Evolutionary conservation across 805 yeast genomes (phyloP).

Genomic region (Candida dajiaensis): DNA sequence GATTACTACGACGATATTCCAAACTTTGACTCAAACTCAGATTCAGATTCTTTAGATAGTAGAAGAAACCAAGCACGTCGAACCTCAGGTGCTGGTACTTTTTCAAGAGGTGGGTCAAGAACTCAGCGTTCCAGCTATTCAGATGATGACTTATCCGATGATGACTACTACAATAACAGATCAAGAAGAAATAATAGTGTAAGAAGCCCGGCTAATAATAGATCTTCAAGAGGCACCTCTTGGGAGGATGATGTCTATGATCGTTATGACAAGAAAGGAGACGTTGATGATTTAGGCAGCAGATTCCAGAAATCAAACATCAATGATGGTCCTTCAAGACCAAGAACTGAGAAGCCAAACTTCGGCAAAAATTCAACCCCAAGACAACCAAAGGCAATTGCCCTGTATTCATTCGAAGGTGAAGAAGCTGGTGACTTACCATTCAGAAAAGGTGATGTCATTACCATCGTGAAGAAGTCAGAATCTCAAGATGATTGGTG

Average conservation of each 20-base stretch:
- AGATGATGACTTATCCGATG: slow-evolving; percentile 31
- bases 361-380: slow-evolving; percentile 23
- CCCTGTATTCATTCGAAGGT: slow-evolving; percentile 82
- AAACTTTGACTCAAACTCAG: slow-evolving; percentile 18
- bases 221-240: slow-evolving; percentile 32
- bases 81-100: background rate
- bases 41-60: slow-evolving; percentile 24
- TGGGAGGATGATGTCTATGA: slow-evolving; percentile 93
- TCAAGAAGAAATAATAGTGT: slow-evolving; percentile 17
- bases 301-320: slow-evolving; percentile 34
- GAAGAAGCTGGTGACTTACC: slow-evolving; percentile 92
- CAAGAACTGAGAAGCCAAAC: slow-evolving; percentile 36
- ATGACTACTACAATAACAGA: slow-evolving; percentile 32
- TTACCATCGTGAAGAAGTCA: slow-evolving; percentile 78
- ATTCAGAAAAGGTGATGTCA: slow-evolving; percentile 91
- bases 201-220: slow-evolving; percentile 6
- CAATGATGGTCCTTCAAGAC: slow-evolving; percentile 34
- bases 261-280: slow-evolving; percentile 28
- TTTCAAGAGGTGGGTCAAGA: slow-evolving; percentile 9
- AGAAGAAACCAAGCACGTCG: slow-evolving; percentile 13
- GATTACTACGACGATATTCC: slow-evolving; percentile 67
- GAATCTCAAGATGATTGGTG: slow-evolving; percentile 97
- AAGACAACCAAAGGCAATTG: slow-evolving; percentile 75
- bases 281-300: slow-evolving; percentile 34
- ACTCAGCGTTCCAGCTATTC: slow-evolving; percentile 23